Evolutionary conservation across 1,139 yeast genomes (phyloP).

Genomic region (Zygotorulaspora mrakii): DNA sequence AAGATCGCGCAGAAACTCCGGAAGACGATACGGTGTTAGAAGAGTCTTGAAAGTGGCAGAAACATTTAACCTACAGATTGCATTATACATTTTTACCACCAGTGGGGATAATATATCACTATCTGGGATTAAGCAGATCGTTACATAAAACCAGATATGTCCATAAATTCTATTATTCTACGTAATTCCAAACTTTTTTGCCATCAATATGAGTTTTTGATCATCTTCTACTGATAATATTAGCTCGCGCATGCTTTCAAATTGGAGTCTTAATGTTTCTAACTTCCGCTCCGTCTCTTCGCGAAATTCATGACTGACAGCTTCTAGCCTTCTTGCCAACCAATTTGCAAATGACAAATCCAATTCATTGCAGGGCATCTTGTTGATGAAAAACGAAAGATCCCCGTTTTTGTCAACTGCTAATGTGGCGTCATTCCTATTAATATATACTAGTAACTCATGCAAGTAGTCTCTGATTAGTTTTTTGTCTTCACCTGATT

Average conservation of each 20-base stretch:
- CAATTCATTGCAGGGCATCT: slow-evolving; percentile 67
- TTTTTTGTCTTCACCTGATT: slow-evolving; percentile 16
- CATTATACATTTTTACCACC: not conserved
- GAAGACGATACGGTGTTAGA: slow-evolving; percentile 29
- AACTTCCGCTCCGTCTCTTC: slow-evolving; percentile 46
- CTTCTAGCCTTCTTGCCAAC: slow-evolving; percentile 46
- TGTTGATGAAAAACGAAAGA: slow-evolving; percentile 57
- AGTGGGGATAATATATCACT: not conserved
- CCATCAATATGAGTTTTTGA: slow-evolving; percentile 19
- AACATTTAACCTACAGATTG: not conserved
- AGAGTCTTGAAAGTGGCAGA: slow-evolving; percentile 12
- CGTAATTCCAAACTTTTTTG: slow-evolving; percentile 15
- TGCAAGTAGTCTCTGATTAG: slow-evolving; percentile 27
- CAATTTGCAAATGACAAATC: slow-evolving; percentile 68
- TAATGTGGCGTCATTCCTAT: slow-evolving; percentile 33
- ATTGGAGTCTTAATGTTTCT: slow-evolving; percentile 28
- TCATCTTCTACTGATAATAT: slow-evolving; percentile 22
- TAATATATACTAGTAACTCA: slow-evolving; percentile 29
- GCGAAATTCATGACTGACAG: slow-evolving; percentile 45
- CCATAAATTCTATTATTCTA: not conserved
- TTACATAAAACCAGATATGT: not conserved
- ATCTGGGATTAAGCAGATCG: not conserved
- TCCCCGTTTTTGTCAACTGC: slow-evolving; percentile 62
- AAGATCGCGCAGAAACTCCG: slow-evolving; percentile 30
- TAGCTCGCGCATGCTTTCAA: slow-evolving; percentile 13